Conservation (phyloP, 495 filamentous ascomycete species). For the Parathielavia appendiculata region DNA sequence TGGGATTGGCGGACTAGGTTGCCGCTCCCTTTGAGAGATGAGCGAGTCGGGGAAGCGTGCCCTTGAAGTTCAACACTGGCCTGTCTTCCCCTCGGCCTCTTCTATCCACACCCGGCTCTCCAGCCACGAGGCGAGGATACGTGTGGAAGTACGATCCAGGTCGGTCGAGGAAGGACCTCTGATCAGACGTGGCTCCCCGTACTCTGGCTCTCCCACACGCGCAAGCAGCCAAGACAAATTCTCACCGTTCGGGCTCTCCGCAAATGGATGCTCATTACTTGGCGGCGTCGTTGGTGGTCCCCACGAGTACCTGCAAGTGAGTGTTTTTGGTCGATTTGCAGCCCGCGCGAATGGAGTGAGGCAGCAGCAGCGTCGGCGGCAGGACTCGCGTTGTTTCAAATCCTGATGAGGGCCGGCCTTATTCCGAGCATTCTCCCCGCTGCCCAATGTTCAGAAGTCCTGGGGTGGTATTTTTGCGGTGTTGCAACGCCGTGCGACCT, state of each 20-base stretch:
- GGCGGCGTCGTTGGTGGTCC: neutral
- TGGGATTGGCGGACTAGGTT: conserved; percentile 12
- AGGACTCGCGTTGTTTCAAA: conserved; percentile 21
- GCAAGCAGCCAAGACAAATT: neutral
- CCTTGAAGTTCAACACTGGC: conserved; percentile 6
- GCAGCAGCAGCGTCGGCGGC: conserved; percentile 9
- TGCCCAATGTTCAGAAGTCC: conserved; percentile 19
- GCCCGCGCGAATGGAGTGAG: neutral
- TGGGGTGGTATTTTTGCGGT: conserved; percentile 24
- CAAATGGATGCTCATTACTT: neutral
- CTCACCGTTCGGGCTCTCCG: neutral
- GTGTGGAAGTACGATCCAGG: conserved; percentile 3
- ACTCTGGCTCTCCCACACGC: neutral
- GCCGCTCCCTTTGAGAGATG: conserved; percentile 20
- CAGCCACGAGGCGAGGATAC: neutral
- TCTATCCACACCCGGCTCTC: conserved; percentile 8
- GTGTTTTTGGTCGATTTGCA: neutral
- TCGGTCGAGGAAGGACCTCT: neutral
- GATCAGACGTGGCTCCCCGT: conserved; percentile 4
- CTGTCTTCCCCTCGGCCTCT: conserved; percentile 4
- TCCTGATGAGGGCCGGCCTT: conserved; percentile 10
- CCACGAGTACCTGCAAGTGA: conserved; percentile 4
- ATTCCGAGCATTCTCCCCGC: conserved; percentile 14
- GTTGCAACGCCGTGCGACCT: conserved; percentile 36
- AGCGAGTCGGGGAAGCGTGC: conserved; percentile 22